Evolutionary conservation across 441 rosid genomes (phyloP).

Genomic region (Adansonia rubrostipa): DNA sequence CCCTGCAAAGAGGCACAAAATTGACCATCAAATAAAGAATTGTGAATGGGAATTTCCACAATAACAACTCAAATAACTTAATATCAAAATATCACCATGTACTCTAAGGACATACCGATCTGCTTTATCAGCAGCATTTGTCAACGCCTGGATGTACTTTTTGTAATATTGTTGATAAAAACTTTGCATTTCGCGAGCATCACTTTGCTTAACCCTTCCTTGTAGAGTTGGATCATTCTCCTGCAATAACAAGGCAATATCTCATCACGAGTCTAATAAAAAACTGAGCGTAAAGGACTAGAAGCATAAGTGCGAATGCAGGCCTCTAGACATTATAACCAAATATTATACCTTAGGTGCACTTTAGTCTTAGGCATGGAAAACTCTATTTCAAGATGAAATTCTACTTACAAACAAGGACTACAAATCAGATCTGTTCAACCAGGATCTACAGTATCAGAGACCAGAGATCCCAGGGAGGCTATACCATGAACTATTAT

Average conservation of each 20-base stretch:
- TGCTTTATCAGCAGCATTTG: slow-evolving; percentile 96
- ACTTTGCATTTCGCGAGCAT: slow-evolving; percentile 97
- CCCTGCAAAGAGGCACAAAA: slow-evolving; percentile 56
- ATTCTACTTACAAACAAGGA: neutral
- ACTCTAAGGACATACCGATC: slow-evolving; percentile 67
- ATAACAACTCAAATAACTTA: neutral
- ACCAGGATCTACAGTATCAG: neutral
- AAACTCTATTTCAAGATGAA: neutral
- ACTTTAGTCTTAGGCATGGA: neutral
- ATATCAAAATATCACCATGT: neutral
- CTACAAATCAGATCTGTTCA: neutral
- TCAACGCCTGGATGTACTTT: slow-evolving; percentile 91
- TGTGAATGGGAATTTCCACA: slow-evolving; percentile 10
- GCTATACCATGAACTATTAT: neutral
- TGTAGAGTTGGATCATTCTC: slow-evolving; percentile 88
- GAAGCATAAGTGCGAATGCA: neutral
- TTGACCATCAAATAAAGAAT: neutral
- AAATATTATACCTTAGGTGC: neutral
- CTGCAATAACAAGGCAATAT: slow-evolving; percentile 40
- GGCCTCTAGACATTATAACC: neutral
- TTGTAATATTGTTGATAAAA: slow-evolving; percentile 93
- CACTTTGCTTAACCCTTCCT: slow-evolving; percentile 90
- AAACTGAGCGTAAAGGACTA: neutral
- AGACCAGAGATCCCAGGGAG: neutral
- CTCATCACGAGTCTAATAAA: neutral